phyloP scores from a whole-genome alignment of 352 stramenopile genomes.

The Globisporangium recalcitrans region DNA sequence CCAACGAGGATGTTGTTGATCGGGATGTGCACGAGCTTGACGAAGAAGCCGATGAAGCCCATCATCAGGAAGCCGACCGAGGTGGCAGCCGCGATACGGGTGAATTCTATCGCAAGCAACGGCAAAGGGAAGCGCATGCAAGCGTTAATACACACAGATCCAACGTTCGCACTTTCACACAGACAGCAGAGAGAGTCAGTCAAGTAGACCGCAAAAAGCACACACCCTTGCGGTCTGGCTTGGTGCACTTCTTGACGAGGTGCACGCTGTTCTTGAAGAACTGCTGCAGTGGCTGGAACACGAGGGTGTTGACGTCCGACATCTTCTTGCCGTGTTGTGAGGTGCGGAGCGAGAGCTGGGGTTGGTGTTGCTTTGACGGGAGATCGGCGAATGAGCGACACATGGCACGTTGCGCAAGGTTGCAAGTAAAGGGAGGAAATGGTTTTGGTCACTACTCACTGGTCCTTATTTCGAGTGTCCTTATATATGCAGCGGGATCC shows the following conservation, averaged over 20 bases:
- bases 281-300: slow-evolving; percentile 95
- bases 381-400: slow-evolving; percentile 21
- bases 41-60: slow-evolving; percentile 99
- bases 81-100: slow-evolving; percentile 92
- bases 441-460: too few relatives aligned
- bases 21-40: slow-evolving; percentile 99
- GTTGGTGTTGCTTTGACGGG: slow-evolving; percentile 7
- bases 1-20: slow-evolving; percentile 99
- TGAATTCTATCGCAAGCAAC: slow-evolving; percentile 83
- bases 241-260: slow-evolving; percentile 99
- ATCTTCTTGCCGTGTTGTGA: slow-evolving; percentile 33
- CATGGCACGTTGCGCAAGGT: slow-evolving; percentile 2
- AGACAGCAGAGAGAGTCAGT: background rate
- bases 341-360: background rate
- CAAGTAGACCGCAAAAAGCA: background rate
- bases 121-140: slow-evolving; percentile 11
- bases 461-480: too few relatives aligned
- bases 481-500: too few relatives aligned
- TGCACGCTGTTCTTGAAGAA: slow-evolving; percentile 97
- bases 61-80: slow-evolving; percentile 98
- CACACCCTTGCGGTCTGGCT: slow-evolving; percentile 96
- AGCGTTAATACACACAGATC: background rate
- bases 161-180: background rate
- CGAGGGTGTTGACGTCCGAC: slow-evolving; percentile 88
- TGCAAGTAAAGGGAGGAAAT: too few relatives aligned